These are phyloP conservation scores for Calycina herbarum DNA, from an alignment of 2,329 filamentous ascomycete genomes.

Conservation along the genomic window DNA sequence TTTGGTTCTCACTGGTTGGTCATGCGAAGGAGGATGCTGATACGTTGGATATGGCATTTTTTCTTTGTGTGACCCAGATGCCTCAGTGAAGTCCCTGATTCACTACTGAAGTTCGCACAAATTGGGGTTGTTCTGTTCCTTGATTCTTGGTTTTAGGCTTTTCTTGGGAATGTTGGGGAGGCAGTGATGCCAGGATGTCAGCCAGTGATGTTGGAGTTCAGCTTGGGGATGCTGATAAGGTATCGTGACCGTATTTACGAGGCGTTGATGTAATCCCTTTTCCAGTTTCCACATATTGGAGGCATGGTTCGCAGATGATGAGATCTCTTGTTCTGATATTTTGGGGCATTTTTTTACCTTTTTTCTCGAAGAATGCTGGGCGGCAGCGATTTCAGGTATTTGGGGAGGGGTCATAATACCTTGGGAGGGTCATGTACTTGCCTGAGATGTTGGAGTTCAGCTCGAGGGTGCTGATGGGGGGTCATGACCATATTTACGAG, in stretches of 20 bases:
- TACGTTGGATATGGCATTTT: not conserved
- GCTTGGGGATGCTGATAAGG: conserved; percentile 1
- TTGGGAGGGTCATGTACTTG: not conserved
- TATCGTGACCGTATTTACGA: not conserved
- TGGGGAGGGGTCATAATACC: no score
- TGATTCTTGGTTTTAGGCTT: no score
- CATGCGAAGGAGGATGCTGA: conserved; percentile 5
- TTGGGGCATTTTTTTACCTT: no score
- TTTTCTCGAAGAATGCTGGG: no score
- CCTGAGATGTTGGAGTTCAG: not conserved
- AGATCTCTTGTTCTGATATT: no score
- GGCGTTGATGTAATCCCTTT: not conserved
- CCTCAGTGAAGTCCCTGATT: no score
- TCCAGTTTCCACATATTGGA: no score
- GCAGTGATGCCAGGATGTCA: no score
- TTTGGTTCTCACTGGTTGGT: not conserved
- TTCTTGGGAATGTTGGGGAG: not conserved
- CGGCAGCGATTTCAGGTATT: no score
- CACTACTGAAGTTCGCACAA: no score
- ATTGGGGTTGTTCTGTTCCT: no score
- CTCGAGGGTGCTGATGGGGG: conserved; percentile 2
- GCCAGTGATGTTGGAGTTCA: not conserved
- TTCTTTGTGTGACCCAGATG: not conserved
- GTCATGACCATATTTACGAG: conserved; percentile 3
- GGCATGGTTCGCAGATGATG: no score